Percentiles rank a stretch among this genome's conserved stretches.
Conservation (phyloP, 176 grass and related monocot species). For the Aechmea fasciata region DNA sequence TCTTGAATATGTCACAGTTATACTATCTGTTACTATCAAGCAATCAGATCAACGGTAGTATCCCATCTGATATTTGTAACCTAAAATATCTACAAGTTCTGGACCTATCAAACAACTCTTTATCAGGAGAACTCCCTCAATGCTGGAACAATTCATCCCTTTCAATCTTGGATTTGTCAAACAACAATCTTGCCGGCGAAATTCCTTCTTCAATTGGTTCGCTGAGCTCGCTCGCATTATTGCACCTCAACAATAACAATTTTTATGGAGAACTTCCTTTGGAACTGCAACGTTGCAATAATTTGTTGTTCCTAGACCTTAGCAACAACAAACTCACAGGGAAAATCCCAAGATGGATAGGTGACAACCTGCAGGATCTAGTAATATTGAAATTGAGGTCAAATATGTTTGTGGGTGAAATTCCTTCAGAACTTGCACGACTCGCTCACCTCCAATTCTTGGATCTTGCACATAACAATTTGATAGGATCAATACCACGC, state of each 20-base stretch:
- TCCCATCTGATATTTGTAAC: neutral
- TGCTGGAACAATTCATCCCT: neutral
- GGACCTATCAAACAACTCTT: slow-evolving; percentile 5
- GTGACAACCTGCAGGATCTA: slow-evolving; percentile 7
- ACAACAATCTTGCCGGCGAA: slow-evolving; percentile 2
- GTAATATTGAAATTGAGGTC: slow-evolving; percentile 2
- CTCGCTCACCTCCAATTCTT: slow-evolving; percentile 12
- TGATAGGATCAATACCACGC: neutral
- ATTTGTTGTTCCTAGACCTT: slow-evolving; percentile 2
- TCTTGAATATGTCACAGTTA: rapidly evolving
- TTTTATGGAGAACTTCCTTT: slow-evolving; percentile 9
- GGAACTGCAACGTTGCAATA: slow-evolving; percentile 4
- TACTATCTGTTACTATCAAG: neutral
- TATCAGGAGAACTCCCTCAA: neutral
- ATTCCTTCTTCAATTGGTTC: neutral
- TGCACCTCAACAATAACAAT: slow-evolving; percentile 7
- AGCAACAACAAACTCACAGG: slow-evolving; percentile 17
- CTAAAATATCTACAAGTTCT: neutral
- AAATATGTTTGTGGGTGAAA: neutral
- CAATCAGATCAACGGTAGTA: neutral
- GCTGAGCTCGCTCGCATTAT: neutral
- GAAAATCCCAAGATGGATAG: slow-evolving; percentile 24
- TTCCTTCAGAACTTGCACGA: slow-evolving; percentile 1
- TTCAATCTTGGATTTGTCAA: neutral
- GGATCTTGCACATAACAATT: slow-evolving; percentile 14